Conservation (phyloP, 768 basidiomycete species). For the Kwoniella heveanensis region DNA sequence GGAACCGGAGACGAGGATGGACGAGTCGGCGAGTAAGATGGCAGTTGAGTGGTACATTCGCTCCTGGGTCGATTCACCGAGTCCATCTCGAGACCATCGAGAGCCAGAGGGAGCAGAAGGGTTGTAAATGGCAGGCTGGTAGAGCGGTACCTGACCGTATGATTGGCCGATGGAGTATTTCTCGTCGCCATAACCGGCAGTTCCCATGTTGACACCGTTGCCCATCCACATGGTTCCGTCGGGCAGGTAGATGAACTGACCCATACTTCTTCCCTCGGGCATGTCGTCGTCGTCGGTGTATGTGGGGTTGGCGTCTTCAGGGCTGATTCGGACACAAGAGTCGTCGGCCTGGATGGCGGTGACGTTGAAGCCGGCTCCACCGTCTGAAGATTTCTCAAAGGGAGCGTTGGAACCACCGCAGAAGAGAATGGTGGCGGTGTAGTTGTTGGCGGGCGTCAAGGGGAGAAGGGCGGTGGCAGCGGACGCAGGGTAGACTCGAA, state of each 20-base stretch:
- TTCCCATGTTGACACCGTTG: slow-evolving; percentile 71
- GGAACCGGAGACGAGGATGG: slow-evolving; percentile 77
- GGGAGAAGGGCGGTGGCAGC: slow-evolving; percentile 88
- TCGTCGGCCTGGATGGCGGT: slow-evolving; percentile 62
- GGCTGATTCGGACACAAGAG: slow-evolving; percentile 82
- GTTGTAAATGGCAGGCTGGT: slow-evolving; percentile 79
- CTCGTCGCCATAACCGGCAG: slow-evolving; percentile 76
- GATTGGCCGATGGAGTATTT: slow-evolving; percentile 60
- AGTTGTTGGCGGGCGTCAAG: slow-evolving; percentile 85
- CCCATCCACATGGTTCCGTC: slow-evolving; percentile 56
- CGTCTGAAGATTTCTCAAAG: slow-evolving; percentile 68
- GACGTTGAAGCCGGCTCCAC: slow-evolving; percentile 67
- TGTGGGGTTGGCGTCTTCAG: slow-evolving; percentile 56
- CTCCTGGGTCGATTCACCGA: slow-evolving; percentile 67
- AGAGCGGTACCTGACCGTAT: slow-evolving; percentile 76
- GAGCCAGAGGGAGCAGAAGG: slow-evolving; percentile 71
- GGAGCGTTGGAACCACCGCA: slow-evolving; percentile 74
- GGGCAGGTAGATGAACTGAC: slow-evolving; percentile 76
- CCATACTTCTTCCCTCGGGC: slow-evolving; percentile 69
- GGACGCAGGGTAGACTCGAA: slow-evolving; percentile 62
- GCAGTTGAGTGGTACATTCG: slow-evolving; percentile 90
- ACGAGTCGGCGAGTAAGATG: slow-evolving; percentile 80
- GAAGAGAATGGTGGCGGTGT: slow-evolving; percentile 80
- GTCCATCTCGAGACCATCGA: slow-evolving; percentile 67
- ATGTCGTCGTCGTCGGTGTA: slow-evolving; percentile 54